Conservation (phyloP, 2,329 filamentous ascomycete genomes). For the Ambrosiella xylebori region DNA sequence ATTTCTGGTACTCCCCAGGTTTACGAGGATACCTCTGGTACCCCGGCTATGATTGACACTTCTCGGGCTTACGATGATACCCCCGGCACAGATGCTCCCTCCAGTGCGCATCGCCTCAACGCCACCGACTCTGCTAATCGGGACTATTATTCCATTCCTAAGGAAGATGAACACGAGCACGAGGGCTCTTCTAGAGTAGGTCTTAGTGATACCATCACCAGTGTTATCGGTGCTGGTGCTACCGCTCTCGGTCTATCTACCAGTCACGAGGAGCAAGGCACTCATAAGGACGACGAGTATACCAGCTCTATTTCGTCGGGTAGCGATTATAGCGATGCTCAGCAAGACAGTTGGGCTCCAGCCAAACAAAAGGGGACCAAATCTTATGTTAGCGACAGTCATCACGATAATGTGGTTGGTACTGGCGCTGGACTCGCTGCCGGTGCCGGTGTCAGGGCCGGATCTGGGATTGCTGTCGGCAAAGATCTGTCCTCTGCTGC, state of each 20-base stretch:
- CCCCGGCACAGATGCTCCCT: neutral
- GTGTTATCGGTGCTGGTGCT: slow-evolving; percentile 11
- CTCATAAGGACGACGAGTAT: slow-evolving; percentile 6
- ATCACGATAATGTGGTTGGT: neutral
- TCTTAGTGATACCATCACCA: slow-evolving; percentile 8
- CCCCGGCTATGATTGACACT: too few relatives aligned
- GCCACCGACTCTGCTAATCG: neutral
- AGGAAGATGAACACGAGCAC: neutral
- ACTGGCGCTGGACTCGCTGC: neutral
- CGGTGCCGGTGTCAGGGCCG: neutral
- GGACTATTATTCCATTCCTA: too few relatives aligned
- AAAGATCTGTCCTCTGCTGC: neutral
- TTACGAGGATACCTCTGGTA: too few relatives aligned
- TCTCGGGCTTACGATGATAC: too few relatives aligned
- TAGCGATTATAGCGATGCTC: slow-evolving; percentile 6
- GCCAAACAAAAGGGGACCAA: slow-evolving; percentile 5
- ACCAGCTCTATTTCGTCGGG: slow-evolving; percentile 9
- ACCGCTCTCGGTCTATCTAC: slow-evolving; percentile 7
- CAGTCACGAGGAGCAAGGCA: slow-evolving; percentile 4
- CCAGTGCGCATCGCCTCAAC: slow-evolving; percentile 3
- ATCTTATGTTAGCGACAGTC: neutral
- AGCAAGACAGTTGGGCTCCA: neutral
- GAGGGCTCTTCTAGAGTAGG: neutral
- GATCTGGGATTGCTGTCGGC: neutral
- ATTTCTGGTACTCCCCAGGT: too few relatives aligned